Base-by-base conservation (phyloP, 257 asterid genomes). In the Solanum okadae region DNA sequence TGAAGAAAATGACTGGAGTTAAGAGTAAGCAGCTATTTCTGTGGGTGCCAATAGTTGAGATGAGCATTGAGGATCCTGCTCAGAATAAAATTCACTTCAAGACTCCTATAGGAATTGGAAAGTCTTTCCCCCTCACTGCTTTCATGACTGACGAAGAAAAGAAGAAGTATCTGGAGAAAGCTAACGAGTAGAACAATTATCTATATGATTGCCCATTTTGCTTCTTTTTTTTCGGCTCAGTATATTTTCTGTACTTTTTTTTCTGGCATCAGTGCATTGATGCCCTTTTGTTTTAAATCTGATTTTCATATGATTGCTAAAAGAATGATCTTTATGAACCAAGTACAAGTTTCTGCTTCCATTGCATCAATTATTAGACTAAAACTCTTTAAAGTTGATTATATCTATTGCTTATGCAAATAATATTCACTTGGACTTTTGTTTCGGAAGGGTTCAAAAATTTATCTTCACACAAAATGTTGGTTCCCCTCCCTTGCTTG, bases 41-140 rank as follows among this genome's bases (percentile, higher is more conserved):
- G 27, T 97, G 99, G 99, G 96, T 97, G 87, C 98, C 99, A 1
- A 93, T 96, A 10, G 96, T 92, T 82, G 99, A 97, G 85, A 96
- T 97, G 99, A 94, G 98, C 92, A 86, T 95, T 42, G 97, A 93
- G 79, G 95, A 92, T 70, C 61, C 89, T 82, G 85, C 42, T 29
- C 86, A 38, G 5, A 91, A 93, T 33, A 96, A 93, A 87, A 92
- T 96, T 14, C 89, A 93, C 88, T 97, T 96, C 97, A 97, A 94
- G 93, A 96, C 95, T 91, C 94, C 98, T 0, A n/a, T 96, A 93
- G 99, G 99, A 71, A 91, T 97, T 22, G 99, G 99, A 13, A 94
- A 88, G 90, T 92, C 96, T 72, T 97, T 97, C 87, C 99, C 99
- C 4, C 25, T 92, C 34, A 91, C 94, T 56, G 95, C 95, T 81